These are phyloP conservation scores for Elongisporangium senticosum DNA, from an alignment of 352 stramenopile genomes.

Conservation along the genomic window DNA sequence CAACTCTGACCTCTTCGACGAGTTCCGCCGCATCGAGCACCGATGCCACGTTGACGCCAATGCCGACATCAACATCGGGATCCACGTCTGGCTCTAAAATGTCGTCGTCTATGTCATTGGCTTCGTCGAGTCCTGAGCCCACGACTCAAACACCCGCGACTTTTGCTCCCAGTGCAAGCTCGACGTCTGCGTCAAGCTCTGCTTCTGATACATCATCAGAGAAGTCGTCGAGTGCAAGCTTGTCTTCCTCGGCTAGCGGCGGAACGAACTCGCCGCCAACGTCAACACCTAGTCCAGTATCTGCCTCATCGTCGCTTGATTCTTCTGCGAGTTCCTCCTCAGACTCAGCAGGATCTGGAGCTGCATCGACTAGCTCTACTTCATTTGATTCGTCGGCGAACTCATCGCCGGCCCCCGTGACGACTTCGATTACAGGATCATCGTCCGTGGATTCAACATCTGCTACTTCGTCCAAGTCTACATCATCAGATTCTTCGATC, in stretches of 20 bases:
- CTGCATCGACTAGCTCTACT: neutral
- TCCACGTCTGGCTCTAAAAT: neutral
- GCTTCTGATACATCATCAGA: neutral
- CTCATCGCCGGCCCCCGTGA: too few relatives aligned
- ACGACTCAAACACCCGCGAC: neutral
- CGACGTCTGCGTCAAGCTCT: neutral
- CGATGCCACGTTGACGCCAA: too few relatives aligned
- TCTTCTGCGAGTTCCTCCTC: neutral
- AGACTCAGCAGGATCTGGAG: neutral
- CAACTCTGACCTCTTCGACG: too few relatives aligned
- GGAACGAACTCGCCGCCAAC: neutral
- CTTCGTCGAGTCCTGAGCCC: neutral
- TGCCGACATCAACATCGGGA: too few relatives aligned
- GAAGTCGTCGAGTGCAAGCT: neutral
- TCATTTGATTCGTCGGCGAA: neutral
- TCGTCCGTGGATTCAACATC: neutral
- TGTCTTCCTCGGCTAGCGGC: neutral
- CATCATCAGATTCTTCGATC: neutral
- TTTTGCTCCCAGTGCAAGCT: neutral
- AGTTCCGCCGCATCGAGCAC: too few relatives aligned
- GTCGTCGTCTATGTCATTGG: neutral
- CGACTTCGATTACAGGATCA: neutral
- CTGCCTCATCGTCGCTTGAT: neutral
- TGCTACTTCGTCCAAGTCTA: neutral
- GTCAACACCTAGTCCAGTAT: neutral